These are phyloP conservation scores for Amniculicola lignicola DNA, from an alignment of 495 filamentous ascomycete genomes.

Conservation along the genomic window DNA sequence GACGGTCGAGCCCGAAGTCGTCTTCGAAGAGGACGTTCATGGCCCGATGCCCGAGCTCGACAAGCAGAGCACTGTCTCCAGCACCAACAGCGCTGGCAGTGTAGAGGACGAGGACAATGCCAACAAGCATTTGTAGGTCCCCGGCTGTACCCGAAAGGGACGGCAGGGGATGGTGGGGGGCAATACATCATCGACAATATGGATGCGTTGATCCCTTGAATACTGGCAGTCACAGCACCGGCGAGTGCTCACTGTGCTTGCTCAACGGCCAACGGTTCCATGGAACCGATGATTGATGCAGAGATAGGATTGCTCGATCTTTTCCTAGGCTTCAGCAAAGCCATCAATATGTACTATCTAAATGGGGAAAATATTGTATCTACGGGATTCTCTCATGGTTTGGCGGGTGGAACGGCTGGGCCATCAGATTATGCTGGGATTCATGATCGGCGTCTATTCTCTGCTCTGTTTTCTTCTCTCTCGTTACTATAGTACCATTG, in stretches of 20 bases:
- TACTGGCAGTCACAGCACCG: constrained; percentile 2
- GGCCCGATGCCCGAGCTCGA: constrained; percentile 42
- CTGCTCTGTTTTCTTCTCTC: too few species aligned
- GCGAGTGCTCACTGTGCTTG: not conserved
- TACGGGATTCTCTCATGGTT: too few species aligned
- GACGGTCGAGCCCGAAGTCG: constrained; percentile 74
- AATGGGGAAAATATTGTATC: not conserved
- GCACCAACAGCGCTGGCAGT: constrained; percentile 33
- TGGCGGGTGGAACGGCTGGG: constrained; percentile 19
- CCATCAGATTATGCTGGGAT: too few species aligned
- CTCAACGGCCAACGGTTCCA: constrained; percentile 6
- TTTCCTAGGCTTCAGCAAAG: too few species aligned
- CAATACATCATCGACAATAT: not conserved
- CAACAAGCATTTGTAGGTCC: constrained; percentile 34
- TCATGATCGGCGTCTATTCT: too few species aligned
- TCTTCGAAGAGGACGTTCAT: constrained; percentile 82
- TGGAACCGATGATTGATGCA: too few species aligned
- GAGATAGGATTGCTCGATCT: too few species aligned
- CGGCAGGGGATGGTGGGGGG: not conserved
- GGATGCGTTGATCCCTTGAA: not conserved
- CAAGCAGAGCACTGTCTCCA: constrained; percentile 40
- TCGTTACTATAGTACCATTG: too few species aligned
- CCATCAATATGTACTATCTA: constrained; percentile 7
- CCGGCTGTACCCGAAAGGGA: constrained; percentile 12
- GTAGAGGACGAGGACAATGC: constrained; percentile 36